Base-by-base conservation (phyloP, 1,284 basidiomycete species). In the Cutaneotrichosporon daszewskae region DNA sequence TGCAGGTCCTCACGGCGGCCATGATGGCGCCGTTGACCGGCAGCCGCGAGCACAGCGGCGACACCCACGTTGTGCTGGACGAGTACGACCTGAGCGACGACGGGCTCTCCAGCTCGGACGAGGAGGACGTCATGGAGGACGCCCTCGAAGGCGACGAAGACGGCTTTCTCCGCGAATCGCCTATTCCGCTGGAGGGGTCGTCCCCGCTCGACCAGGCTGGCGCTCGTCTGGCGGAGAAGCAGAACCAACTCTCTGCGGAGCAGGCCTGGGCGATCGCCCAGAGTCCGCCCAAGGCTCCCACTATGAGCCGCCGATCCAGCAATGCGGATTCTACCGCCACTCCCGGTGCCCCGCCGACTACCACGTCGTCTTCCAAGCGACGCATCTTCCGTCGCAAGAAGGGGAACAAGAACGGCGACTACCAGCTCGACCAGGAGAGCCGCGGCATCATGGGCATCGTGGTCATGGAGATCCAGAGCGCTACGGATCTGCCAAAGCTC, bases 361-460 rank as follows among this genome's bases (percentile, higher is more conserved):
- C 11, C 24, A 12, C 14, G 26, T 11, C 32, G 33, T 29, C 40
- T 12, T 12, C 13, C 25, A 26, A 27, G 42, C 29, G 39, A 20
- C 26, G 17, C 17, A 34, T 45, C 13, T 49, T 49, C 47, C 43
- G 40, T 16, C 47, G 47, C 28, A 39, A 43, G 36, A 43, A 45
- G 37, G 40, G 33, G 40, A 41, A 20, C 16, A 32, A 34, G 32
- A 22, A 41, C 16, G 24, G 41, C 46, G 24, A 59, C 51, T 49
- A 54, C 60, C 54, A 47, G 53, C 29, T 34, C 49, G 53, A 31
- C 9, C 13, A 31, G 7, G n/a, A n/a, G 4, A 11, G 27, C 20
- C 28, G 27, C 22, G 67, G 70, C 60, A 84, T 96, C 33, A 73
- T 95, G 3, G 94, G 95, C 1, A 90, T 98, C 48, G 91, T 95